Evolutionary conservation across 805 yeast species (phyloP), one percentile per base, ranked within the genome.

Genomic region (Zygotorulaspora danielsina): DNA sequence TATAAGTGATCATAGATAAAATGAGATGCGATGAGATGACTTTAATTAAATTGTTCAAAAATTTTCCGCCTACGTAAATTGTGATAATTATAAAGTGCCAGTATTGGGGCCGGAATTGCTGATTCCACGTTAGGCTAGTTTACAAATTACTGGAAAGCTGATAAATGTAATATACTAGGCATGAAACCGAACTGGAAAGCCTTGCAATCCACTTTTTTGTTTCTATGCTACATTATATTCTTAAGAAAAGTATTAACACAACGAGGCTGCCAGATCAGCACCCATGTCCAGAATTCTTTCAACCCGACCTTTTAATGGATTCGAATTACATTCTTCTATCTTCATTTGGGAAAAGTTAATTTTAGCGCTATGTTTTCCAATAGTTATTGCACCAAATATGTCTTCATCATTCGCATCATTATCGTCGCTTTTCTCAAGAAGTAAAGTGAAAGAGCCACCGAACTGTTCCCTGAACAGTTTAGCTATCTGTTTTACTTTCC

Each of bases 231-330:
- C n/a, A 6, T 6, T 27, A 27, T 18, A n/a, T n/a, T n/a, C n/a
- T n/a, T n/a, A n/a, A n/a, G n/a, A n/a, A n/a, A n/a, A 27, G 16
- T 3, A 42, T 54, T 68, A 77, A 33, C 87, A 76, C 22, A 90
- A 67, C 2, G 97, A 96, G 8, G 96, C 88, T 2, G 86, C 93
- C 32, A 93, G 67, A 29, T 76, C 84, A 38, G 82, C 72, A 11
- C 94, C 94, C 46, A 94, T 74, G 31, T 74, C 77, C 44, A 93
- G 65, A 15, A 90, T 81, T 49, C 84, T 89, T 47, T 81, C 85
- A 1, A 93, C 79, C 55, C 98, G 75, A 42, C 86, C 90, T 49
- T 78, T 78, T 40, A 93, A 65, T 1, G 88, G 89, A 39, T 77
- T 79, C 1, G 89, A 81, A 1, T 76, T 64, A 55, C 97, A 86